Evolutionary conservation across 75 land plant species (phyloP), one percentile per base, ranked within the genome.

Genomic region (Picea sitchensis): DNA sequence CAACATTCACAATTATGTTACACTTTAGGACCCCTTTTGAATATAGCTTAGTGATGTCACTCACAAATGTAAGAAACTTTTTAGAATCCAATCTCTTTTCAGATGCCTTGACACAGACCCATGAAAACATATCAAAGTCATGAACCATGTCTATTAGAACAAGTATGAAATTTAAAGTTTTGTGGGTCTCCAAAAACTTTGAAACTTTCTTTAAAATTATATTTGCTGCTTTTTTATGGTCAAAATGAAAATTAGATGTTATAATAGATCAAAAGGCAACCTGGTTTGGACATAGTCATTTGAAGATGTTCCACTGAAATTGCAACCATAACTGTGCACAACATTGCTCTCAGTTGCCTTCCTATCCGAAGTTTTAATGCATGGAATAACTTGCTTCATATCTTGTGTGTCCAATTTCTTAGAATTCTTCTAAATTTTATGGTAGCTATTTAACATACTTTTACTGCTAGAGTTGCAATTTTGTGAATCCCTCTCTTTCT

Each of bases 221-320:
- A 59, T 92, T 85, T 81, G 96, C 87, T 32, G 96, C 99, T 63
- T 81, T 96, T 57, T 96, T 92, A 82, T 79, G 88, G 77, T 89
- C 83, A 76, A 96, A 96, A 64, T 90, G 91, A 77, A 96, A 96
- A 82, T 96, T 96, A 60, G 94, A 65, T 17, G 99, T 96, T 32
- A 96, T 92, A 51, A 96, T 89, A 12, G 94, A 93, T 67, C 96
- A 96, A 86, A 96, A 96, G 51, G 99, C 96, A 36, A 96, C 26
- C 26, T 81, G 14, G 96, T 94, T 44, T 80, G 84, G 78, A 81
- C 13, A 65, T 84, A 75, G 63, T 84, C 87, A 58, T 69, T 68
- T 15, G 0, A 21, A 74, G 80, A 78, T 44, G 23, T 67, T 78
- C n/a, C 58, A 14, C 58, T 68, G 72, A 44, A 38, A 68, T 5